Conservation (phyloP, 1,284 basidiomycete genomes). For the Termitomyces sp. region DNA sequence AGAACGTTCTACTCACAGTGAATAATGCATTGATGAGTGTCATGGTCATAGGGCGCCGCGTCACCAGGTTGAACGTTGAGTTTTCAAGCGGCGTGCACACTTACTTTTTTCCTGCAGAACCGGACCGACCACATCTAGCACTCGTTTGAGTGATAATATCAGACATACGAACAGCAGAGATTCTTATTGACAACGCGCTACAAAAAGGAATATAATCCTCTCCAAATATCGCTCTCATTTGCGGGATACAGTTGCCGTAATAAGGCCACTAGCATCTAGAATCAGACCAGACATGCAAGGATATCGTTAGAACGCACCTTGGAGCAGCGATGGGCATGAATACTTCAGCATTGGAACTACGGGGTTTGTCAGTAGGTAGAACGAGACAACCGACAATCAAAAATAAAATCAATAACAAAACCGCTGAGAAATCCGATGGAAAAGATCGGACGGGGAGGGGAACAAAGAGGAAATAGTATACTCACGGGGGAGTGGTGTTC, state of each 20-base stretch:
- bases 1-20: too few relatives aligned
- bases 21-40: too few relatives aligned
- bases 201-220: background rate
- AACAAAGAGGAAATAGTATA: constrained; percentile 1
- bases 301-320: constrained; percentile 39
- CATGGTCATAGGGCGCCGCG: too few relatives aligned
- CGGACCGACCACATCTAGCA: too few relatives aligned
- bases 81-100: too few relatives aligned
- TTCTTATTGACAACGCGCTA: too few relatives aligned
- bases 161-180: too few relatives aligned
- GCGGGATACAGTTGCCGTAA: constrained; percentile 29
- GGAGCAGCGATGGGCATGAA: constrained; percentile 79
- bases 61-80: too few relatives aligned
- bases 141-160: too few relatives aligned
- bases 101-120: too few relatives aligned
- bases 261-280: constrained; percentile 26
- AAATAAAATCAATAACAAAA: background rate
- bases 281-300: background rate
- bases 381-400: too few relatives aligned
- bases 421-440: too few relatives aligned
- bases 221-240: constrained; percentile 15
- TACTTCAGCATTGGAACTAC: constrained; percentile 71
- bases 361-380: constrained; percentile 5
- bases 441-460: background rate
- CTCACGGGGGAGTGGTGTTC: constrained; percentile 40